phyloP scores from a whole-genome alignment of 768 basidiomycete genomes.

The Agaricus sinodeliciosus region DNA sequence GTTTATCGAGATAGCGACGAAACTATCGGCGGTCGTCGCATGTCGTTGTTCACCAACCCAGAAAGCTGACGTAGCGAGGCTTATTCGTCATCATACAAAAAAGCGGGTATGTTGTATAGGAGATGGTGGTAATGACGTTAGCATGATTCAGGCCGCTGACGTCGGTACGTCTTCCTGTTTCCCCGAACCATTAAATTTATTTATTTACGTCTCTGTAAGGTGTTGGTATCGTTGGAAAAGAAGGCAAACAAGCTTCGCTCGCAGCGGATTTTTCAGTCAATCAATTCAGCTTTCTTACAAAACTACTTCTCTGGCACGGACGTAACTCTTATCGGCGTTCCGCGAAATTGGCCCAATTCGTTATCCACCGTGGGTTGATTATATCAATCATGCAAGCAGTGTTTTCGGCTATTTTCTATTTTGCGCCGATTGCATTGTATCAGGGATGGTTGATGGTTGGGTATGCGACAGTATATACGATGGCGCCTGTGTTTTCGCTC shows the following conservation, averaged over 20 bases:
- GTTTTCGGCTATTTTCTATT: constrained; percentile 89
- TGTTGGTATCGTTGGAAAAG: constrained; percentile 97
- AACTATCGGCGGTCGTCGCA: constrained; percentile 92
- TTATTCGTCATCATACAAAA: constrained; percentile 85
- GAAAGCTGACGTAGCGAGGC: constrained; percentile 93
- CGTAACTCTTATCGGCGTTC: constrained; percentile 98
- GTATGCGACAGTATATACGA: constrained; percentile 94
- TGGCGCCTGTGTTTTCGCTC: constrained; percentile 97
- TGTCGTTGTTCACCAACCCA: constrained; percentile 98
- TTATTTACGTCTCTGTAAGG: constrained; percentile 39
- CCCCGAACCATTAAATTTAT: not conserved
- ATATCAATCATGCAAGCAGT: constrained; percentile 98
- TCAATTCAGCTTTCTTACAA: constrained; percentile 93
- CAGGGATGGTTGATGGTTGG: constrained; percentile 98
- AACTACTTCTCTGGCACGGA: constrained; percentile 97
- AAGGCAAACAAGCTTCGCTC: constrained; percentile 98
- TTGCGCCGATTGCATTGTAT: constrained; percentile 94
- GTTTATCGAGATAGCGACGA: constrained; percentile 94
- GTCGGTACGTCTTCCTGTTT: constrained; percentile 63
- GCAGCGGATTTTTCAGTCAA: constrained; percentile 98
- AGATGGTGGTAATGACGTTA: constrained; percentile 98
- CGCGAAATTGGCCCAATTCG: constrained; percentile 96
- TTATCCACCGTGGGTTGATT: constrained; percentile 95
- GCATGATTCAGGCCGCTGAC: constrained; percentile 99
- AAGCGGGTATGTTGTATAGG: constrained; percentile 99